Evolutionary conservation across 2,329 filamentous ascomycete genomes (phyloP).

Genomic region (Exophiala oligosperma): DNA sequence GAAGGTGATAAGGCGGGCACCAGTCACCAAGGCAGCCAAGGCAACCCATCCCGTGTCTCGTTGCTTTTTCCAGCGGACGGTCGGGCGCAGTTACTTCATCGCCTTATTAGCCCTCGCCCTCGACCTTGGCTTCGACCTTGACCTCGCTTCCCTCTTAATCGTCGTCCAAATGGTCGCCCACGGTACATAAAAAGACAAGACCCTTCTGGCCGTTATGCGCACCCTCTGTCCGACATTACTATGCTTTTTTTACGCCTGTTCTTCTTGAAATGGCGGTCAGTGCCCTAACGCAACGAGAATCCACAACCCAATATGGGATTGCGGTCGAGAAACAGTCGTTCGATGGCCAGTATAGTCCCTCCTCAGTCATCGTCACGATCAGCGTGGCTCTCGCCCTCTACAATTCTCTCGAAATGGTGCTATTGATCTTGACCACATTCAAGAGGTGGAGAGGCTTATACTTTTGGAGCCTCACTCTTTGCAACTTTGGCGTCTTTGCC

Average conservation of each 20-base stretch:
- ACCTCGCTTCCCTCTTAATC: too few relatives aligned
- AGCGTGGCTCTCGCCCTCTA: slow-evolving; percentile 46
- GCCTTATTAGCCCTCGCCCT: too few relatives aligned
- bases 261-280: neutral
- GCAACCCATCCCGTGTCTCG: too few relatives aligned
- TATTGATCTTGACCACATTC: slow-evolving; percentile 51
- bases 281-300: neutral
- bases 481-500: slow-evolving; percentile 44
- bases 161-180: too few relatives aligned
- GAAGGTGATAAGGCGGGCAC: too few relatives aligned
- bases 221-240: neutral
- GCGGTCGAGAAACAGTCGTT: slow-evolving; percentile 9
- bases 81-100: too few relatives aligned
- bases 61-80: too few relatives aligned
- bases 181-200: too few relatives aligned
- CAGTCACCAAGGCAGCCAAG: too few relatives aligned
- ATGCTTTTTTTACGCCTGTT: neutral
- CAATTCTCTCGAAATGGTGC: slow-evolving; percentile 50
- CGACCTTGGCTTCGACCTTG: too few relatives aligned
- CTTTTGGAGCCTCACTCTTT: slow-evolving; percentile 50
- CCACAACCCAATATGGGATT: neutral
- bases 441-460: slow-evolving; percentile 48
- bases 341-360: slow-evolving; percentile 33
- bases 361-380: slow-evolving; percentile 43
- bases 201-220: neutral